Evolutionary conservation across 306 rosid genomes (phyloP), one percentile per base, ranked within the genome.

Genomic region (Chamaecrista fasciculata): DNA sequence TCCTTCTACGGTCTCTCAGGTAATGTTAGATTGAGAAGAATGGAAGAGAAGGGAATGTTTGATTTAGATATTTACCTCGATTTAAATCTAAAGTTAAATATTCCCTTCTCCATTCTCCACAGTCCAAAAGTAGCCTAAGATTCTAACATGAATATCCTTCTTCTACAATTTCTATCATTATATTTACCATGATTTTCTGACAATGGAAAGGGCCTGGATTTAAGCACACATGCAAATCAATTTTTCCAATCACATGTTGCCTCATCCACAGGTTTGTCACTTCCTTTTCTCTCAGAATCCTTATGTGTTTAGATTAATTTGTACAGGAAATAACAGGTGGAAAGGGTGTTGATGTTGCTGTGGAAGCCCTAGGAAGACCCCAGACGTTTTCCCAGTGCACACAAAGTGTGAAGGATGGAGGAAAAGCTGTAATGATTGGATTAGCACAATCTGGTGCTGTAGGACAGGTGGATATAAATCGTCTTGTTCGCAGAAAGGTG

Each of bases 351-450:
- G 98, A 94, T 31, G 60, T 90, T 46, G 98, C 98, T 28, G 92
- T 94, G 65, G 98, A 94, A 87, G 98, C 98, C 72, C 82, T 94
- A 65, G 98, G 98, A 69, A 90, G 47, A 76, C 86, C 95, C 21
- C 91, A 82, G 82, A 88, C 98, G 19, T 94, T 94, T 81, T 56
- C 81, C 60, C 98, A 94, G 60, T 94, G 98, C 76, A 71, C 79
- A 11, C 85, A 79, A 48, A 86, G 98, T 73, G 97, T 94, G 67
- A 94, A 75, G 76, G 97, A 86, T 77, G 98, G 98, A 78, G 98
- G 98, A 66, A 94, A 85, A 82, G 98, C 97, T 8, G 97, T 94
- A 61, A 90, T 94, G 92, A 82, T 94, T 74, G 98, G 98, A 73
- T 87, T 94, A 44, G 84, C 95, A 9, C 67, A 73, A 81, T 70